Conservation (phyloP, 2,329 filamentous ascomycete genomes). For the Colletotrichum chlorophyti region DNA sequence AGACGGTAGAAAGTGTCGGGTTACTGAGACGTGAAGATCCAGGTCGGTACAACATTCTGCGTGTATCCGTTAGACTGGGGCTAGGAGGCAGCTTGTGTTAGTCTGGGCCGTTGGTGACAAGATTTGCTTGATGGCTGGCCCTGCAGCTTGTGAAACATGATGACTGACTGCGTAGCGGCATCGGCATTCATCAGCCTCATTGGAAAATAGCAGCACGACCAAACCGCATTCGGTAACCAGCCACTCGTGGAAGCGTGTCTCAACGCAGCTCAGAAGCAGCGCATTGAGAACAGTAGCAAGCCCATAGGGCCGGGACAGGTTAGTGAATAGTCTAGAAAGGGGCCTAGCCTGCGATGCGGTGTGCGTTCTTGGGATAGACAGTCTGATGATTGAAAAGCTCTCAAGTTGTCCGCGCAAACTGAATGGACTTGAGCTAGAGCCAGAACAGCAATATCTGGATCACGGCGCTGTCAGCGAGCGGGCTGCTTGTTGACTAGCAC, state of each 20-base stretch:
- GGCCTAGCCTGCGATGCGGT: not conserved
- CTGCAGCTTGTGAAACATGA: not conserved
- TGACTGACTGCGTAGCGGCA: not conserved
- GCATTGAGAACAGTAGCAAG: not conserved
- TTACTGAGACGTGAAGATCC: not conserved
- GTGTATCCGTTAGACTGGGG: too few species aligned
- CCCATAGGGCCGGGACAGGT: too few species aligned
- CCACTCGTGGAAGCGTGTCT: not conserved
- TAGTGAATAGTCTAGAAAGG: too few species aligned
- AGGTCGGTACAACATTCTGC: not conserved
- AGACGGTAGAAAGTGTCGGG: not conserved
- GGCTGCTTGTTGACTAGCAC: conserved; percentile 12
- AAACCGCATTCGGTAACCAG: not conserved
- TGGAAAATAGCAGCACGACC: not conserved
- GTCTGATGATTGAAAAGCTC: too few species aligned
- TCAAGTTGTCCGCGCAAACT: conserved; percentile 1
- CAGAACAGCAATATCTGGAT: not conserved
- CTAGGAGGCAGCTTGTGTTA: too few species aligned
- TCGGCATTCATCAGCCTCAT: conserved; percentile 1
- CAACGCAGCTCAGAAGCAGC: too few species aligned
- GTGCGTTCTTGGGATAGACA: not conserved
- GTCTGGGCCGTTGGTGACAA: not conserved
- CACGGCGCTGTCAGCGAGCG: not conserved
- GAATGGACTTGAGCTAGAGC: conserved; percentile 9
- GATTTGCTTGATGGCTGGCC: not conserved